These are phyloP conservation scores for Linnemannia elongata DNA, from an alignment of 192 early-diverging fungal genomes.

Conservation along the genomic window DNA sequence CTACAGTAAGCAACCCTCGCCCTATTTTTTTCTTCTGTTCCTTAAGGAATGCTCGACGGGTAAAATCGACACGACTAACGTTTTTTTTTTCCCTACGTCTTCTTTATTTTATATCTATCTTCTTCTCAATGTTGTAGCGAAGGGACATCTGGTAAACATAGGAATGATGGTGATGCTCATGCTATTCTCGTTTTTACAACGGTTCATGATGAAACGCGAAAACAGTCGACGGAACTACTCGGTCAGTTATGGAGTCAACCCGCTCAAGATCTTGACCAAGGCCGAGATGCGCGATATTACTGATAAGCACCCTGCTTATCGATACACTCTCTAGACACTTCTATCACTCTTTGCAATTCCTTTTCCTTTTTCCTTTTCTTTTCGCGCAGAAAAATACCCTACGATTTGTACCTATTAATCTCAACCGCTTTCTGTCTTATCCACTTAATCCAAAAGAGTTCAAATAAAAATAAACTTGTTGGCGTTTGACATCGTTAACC, in stretches of 20 bases:
- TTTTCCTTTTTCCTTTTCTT: too few species aligned
- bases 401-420: too few species aligned
- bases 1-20: slow-evolving; percentile 6
- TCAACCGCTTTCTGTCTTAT: too few species aligned
- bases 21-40: not conserved
- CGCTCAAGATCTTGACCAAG: slow-evolving; percentile 38
- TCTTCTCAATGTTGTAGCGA: not conserved
- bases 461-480: too few species aligned
- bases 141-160: slow-evolving; percentile 36
- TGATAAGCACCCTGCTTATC: slow-evolving; percentile 43
- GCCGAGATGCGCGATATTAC: slow-evolving; percentile 39
- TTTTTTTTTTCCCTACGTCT: not conserved
- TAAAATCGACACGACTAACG: not conserved
- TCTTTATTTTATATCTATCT: not conserved
- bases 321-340: slow-evolving; percentile 35
- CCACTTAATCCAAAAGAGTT: too few species aligned
- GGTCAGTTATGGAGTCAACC: slow-evolving; percentile 45
- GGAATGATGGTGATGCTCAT: slow-evolving; percentile 6
- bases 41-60: not conserved
- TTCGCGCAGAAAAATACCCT: too few species aligned
- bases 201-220: slow-evolving; percentile 33
- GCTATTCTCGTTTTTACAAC: slow-evolving; percentile 6
- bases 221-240: slow-evolving; percentile 44
- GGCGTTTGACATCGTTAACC: too few species aligned
- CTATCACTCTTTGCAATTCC: too few species aligned